Conservation (phyloP, 1,284 basidiomycete species). For the Tremellales sp. region DNA sequence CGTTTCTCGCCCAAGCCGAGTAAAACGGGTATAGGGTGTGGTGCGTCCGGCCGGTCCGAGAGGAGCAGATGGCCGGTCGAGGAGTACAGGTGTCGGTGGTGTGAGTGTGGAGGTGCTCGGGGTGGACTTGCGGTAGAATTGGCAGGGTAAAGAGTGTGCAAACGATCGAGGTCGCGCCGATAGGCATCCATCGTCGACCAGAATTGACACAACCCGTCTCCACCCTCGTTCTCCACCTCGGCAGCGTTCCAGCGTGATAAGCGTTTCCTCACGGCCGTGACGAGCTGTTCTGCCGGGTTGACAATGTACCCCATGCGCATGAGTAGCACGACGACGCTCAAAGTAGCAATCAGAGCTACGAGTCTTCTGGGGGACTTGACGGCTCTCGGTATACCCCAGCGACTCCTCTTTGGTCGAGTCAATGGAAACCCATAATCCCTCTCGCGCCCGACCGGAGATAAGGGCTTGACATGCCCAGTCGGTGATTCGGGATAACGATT, state of each 20-base stretch:
- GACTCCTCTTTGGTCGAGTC: neutral
- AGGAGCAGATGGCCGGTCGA: slow-evolving; percentile 43
- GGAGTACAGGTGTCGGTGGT: slow-evolving; percentile 33
- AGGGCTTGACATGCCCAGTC: slow-evolving; percentile 1
- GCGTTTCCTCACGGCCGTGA: neutral
- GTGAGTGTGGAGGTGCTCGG: slow-evolving; percentile 9
- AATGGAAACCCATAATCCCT: neutral
- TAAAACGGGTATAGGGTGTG: slow-evolving; percentile 73
- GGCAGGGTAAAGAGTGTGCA: slow-evolving; percentile 18
- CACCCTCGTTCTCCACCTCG: slow-evolving; percentile 1
- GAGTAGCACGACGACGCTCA: slow-evolving; percentile 5
- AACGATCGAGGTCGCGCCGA: slow-evolving; percentile 30
- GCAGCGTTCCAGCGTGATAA: neutral
- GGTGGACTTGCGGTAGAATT: slow-evolving; percentile 1
- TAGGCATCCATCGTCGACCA: slow-evolving; percentile 41
- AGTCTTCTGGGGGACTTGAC: slow-evolving; percentile 13
- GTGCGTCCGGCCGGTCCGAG: slow-evolving; percentile 21
- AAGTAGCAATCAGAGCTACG: neutral
- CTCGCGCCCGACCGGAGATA: neutral
- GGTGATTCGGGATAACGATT: slow-evolving; percentile 20
- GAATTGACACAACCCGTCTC: slow-evolving; percentile 30
- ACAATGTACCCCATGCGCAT: neutral
- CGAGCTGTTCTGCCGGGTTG: neutral
- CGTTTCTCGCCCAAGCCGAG: slow-evolving; percentile 70
- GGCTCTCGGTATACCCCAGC: slow-evolving; percentile 7